These are phyloP conservation scores for Aspergillus avenaceus DNA, from an alignment of 495 filamentous ascomycete species.

Conservation along the genomic window DNA sequence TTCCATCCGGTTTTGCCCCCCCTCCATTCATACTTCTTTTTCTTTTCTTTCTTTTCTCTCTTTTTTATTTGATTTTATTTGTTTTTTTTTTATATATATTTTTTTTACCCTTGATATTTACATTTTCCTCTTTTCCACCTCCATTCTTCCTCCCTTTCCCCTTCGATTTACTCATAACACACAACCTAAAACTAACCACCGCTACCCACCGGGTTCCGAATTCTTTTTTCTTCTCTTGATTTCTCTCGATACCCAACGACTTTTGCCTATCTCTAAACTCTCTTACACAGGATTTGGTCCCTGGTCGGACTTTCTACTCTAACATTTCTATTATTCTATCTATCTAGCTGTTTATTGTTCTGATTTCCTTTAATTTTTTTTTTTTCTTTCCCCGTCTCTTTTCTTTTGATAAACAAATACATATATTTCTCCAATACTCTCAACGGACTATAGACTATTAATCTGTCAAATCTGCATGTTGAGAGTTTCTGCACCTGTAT, in stretches of 20 bases:
- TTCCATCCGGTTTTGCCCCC: constrained; percentile 8
- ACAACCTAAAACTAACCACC: not conserved
- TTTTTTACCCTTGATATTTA: constrained; percentile 1
- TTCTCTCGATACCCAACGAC: constrained; percentile 21
- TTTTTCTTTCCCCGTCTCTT: not conserved
- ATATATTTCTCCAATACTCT: too few species aligned
- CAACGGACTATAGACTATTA: too few species aligned
- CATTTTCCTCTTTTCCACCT: not conserved
- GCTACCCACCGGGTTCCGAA: not conserved
- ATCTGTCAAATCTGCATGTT: too few species aligned
- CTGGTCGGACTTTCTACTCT: constrained; percentile 4
- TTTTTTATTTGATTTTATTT: not conserved
- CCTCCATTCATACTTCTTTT: too few species aligned
- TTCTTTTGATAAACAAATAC: too few species aligned
- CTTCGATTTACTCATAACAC: constrained; percentile 1
- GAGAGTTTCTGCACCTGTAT: too few species aligned
- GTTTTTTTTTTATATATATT: not conserved
- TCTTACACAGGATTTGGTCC: constrained; percentile 3
- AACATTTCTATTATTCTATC: not conserved
- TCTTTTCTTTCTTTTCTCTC: constrained; percentile 13
- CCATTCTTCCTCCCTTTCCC: not conserved
- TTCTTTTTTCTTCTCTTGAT: constrained; percentile 21
- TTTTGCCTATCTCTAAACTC: constrained; percentile 8
- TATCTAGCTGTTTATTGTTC: not conserved
- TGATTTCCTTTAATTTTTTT: not conserved